phyloP scores from a whole-genome alignment of 768 basidiomycete species.

The Macrolepiota dolichaula region DNA sequence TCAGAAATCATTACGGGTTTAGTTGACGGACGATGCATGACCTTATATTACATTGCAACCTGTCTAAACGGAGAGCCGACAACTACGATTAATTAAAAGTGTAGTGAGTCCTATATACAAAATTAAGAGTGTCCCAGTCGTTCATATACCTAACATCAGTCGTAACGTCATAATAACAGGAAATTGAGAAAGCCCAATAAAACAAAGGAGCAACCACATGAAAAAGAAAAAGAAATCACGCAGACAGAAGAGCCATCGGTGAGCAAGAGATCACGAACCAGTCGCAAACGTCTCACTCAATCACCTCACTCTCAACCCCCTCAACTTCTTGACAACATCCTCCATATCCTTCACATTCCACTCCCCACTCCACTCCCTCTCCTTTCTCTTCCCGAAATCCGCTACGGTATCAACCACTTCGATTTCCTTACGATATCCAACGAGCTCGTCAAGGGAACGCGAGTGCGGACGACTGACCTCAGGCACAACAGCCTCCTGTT shows the following conservation, averaged over 20 bases:
- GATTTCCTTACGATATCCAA: no score
- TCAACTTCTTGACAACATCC: slow-evolving; percentile 26
- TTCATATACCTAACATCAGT: neutral
- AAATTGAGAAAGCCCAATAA: neutral
- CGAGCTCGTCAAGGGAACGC: slow-evolving; percentile 3
- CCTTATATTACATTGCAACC: neutral
- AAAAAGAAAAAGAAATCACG: no score
- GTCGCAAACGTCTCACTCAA: neutral
- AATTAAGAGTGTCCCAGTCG: neutral
- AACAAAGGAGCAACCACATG: no score
- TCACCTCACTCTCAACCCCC: slow-evolving; percentile 24
- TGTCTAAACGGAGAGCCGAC: neutral
- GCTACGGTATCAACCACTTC: no score
- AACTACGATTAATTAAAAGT: neutral
- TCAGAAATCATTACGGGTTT: neutral
- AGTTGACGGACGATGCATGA: neutral
- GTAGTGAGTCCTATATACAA: neutral
- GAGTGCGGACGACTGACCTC: neutral
- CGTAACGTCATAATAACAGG: neutral
- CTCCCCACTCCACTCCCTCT: slow-evolving; percentile 36
- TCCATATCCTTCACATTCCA: slow-evolving; percentile 36
- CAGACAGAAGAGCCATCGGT: neutral
- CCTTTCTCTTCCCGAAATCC: slow-evolving; percentile 27
- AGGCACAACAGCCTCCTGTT: neutral
- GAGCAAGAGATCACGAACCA: neutral